These are phyloP conservation scores for Coffea eugenioides DNA, from an alignment of 257 asterid species.

Conservation along the genomic window DNA sequence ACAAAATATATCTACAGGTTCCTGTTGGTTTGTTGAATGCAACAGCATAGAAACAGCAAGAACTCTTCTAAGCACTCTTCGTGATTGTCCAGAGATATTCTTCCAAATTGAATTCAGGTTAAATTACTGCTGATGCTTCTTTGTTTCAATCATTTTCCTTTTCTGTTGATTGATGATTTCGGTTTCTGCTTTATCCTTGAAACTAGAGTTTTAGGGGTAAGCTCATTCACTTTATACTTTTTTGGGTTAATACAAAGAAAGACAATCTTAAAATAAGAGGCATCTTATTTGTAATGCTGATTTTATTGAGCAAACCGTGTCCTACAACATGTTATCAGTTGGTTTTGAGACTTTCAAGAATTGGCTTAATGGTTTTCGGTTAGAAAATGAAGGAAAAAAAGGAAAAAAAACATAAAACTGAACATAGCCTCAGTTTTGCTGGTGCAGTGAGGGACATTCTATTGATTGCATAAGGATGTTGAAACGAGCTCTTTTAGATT, in stretches of 20 bases:
- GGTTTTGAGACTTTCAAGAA: neutral
- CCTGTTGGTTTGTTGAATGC: conserved; percentile 64
- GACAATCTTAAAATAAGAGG: neutral
- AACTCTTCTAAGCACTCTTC: conserved; percentile 44
- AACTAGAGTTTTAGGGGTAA: neutral
- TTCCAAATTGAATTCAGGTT: conserved; percentile 70
- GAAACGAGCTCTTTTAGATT: neutral
- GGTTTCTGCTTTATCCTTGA: neutral
- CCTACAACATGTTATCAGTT: neutral
- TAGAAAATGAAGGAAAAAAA: neutral
- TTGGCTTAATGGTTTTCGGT: neutral
- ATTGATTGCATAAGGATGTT: neutral
- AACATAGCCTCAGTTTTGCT: neutral
- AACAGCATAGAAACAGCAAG: conserved; percentile 52
- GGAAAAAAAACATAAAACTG: too few relatives aligned
- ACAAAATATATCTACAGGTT: conserved; percentile 39
- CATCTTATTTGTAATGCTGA: neutral
- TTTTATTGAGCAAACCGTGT: neutral
- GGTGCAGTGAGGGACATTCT: neutral
- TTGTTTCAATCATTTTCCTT: neutral
- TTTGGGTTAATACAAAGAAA: neutral
- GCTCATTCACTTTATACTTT: neutral
- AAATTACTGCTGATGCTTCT: neutral
- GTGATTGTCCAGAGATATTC: conserved; percentile 55
- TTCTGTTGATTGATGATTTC: conserved; percentile 3